phyloP scores from a whole-genome alignment of 2,329 filamentous ascomycete genomes.

The Alternaria gaisen region DNA sequence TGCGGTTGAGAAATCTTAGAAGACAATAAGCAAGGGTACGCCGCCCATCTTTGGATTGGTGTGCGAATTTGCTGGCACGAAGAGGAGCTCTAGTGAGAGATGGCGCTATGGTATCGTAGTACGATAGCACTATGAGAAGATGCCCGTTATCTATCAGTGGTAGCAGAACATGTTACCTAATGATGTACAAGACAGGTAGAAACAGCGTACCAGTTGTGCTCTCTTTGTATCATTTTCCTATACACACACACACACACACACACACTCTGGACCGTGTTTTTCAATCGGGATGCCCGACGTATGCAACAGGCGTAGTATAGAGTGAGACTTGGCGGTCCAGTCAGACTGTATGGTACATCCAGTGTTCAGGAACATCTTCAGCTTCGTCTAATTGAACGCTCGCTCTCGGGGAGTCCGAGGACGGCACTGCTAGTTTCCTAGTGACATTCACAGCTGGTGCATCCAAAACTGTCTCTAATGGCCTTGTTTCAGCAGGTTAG shows the following conservation, averaged over 20 bases:
- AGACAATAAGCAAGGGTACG: no score
- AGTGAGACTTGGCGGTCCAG: background rate
- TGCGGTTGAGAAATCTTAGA: no score
- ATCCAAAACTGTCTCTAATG: background rate
- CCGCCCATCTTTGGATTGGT: background rate
- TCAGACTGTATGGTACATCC: background rate
- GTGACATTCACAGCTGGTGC: background rate
- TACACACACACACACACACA: no score
- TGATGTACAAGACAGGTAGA: background rate
- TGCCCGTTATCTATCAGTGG: background rate
- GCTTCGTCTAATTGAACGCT: background rate
- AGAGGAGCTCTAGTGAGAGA: background rate
- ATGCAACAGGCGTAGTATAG: background rate
- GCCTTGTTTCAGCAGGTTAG: background rate
- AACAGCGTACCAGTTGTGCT: background rate
- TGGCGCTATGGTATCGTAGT: background rate
- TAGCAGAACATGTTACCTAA: background rate
- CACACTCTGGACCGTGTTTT: background rate
- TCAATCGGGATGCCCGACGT: background rate
- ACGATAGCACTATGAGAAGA: background rate
- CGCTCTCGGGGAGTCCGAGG: background rate
- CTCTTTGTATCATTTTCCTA: background rate
- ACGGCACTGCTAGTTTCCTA: background rate
- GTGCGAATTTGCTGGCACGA: background rate
- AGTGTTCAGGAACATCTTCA: background rate